Conservation (phyloP, 176 grass and related monocot genomes). For the Avena eriantha region DNA sequence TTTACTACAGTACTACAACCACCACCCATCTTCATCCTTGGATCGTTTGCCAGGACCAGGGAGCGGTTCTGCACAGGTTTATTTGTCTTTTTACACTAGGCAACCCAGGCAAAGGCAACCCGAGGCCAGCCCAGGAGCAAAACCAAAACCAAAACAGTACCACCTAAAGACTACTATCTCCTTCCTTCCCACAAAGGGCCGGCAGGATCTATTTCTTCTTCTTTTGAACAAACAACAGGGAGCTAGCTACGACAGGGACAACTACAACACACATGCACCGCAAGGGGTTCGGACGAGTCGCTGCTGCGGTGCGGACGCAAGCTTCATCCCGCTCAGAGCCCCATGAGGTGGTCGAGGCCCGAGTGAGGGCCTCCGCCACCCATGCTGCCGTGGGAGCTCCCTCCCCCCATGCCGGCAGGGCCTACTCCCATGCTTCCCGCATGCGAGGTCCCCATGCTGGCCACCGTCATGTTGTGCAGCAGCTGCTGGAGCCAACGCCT, state of each 20-base stretch:
- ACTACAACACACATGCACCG: conserved; percentile 21
- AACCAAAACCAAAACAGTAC: too few species aligned
- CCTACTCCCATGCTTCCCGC: conserved; percentile 44
- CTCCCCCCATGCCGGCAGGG: conserved; percentile 50
- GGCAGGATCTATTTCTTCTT: too few species aligned
- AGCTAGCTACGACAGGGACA: too few species aligned
- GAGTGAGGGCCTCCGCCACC: conserved; percentile 51
- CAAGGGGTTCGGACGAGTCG: not conserved
- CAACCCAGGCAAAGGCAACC: not conserved
- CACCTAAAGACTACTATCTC: too few species aligned
- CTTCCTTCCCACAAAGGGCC: too few species aligned
- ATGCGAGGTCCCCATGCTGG: conserved; percentile 42
- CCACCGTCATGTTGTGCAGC: conserved; percentile 56
- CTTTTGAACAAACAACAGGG: too few species aligned
- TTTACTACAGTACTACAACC: not conserved
- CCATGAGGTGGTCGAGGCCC: conserved; percentile 65
- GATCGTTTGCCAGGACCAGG: conserved; percentile 8
- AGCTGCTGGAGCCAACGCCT: conserved; percentile 76
- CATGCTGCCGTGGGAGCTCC: conserved; percentile 46
- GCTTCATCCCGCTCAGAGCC: conserved; percentile 44
- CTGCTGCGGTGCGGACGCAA: not conserved
- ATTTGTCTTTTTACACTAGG: conserved; percentile 34
- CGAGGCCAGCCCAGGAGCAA: too few species aligned
- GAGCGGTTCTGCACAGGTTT: not conserved
- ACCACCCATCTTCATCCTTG: not conserved